A percentile compares a stretch with the other conserved stretches of the same genome.
phyloP scores from a whole-genome alignment of 2,329 filamentous ascomycete species.

The Acarospora socialis region DNA sequence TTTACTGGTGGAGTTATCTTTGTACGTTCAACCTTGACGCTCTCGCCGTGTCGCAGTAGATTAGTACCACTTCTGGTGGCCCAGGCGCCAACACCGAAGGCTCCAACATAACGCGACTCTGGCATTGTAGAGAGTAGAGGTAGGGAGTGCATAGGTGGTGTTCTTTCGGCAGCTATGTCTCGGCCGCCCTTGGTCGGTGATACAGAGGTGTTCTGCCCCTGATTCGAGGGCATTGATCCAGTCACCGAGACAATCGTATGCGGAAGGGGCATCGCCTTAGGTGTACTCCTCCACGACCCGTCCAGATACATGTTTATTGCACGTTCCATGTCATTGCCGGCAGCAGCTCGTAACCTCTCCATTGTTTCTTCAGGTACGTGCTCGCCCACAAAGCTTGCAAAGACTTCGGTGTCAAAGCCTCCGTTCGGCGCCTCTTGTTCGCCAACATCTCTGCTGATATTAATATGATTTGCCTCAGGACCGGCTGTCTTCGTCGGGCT shows the following conservation, averaged over 20 bases:
- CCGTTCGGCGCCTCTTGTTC: too few relatives aligned
- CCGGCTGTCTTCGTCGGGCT: slow-evolving; percentile 4
- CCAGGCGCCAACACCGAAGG: slow-evolving; percentile 86
- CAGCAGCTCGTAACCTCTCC: slow-evolving; percentile 33
- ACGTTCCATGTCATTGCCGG: slow-evolving; percentile 40
- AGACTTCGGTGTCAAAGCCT: slow-evolving; percentile 40
- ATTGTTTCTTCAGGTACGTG: slow-evolving; percentile 31
- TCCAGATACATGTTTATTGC: slow-evolving; percentile 53
- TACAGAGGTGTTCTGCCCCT: slow-evolving; percentile 4
- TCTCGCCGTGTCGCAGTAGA: slow-evolving; percentile 65
- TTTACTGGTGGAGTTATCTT: slow-evolving; percentile 50
- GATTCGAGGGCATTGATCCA: slow-evolving; percentile 6
- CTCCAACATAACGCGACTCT: slow-evolving; percentile 63
- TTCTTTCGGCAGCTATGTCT: slow-evolving; percentile 6
- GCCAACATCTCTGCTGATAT: too few relatives aligned
- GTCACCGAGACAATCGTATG: neutral
- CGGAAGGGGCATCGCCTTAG: too few relatives aligned
- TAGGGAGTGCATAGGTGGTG: slow-evolving; percentile 15
- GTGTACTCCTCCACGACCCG: slow-evolving; percentile 45
- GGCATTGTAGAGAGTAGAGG: slow-evolving; percentile 34
- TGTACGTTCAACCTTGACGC: slow-evolving; percentile 74
- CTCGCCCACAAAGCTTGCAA: slow-evolving; percentile 44
- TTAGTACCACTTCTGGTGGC: slow-evolving; percentile 68
- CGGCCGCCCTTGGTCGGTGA: slow-evolving; percentile 1
- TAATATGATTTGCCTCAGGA: slow-evolving; percentile 6